These are phyloP conservation scores for Ilex asprella DNA, from an alignment of 257 asterid genomes.

Conservation along the genomic window DNA sequence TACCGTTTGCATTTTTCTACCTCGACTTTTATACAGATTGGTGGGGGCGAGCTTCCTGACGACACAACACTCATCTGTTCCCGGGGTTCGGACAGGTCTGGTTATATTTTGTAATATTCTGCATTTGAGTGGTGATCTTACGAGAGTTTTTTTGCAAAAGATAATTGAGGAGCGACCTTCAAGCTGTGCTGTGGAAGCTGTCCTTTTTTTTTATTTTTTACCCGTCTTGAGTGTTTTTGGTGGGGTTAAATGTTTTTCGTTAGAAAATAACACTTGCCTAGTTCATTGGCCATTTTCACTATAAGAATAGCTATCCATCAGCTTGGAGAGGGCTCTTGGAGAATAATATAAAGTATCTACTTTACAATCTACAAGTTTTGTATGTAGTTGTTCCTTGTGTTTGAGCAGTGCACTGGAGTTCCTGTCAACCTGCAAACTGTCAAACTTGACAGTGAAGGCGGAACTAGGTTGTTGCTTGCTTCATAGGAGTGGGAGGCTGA, in stretches of 20 bases:
- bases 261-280: background rate
- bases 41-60: constrained; percentile 88
- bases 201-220: background rate
- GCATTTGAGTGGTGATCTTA: background rate
- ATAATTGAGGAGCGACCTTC: background rate
- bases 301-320: background rate
- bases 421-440: constrained; percentile 74
- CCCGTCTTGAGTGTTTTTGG: background rate
- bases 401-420: constrained; percentile 81
- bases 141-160: background rate
- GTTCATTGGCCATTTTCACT: background rate
- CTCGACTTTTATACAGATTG: constrained; percentile 51
- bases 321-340: background rate
- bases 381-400: constrained; percentile 15
- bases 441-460: constrained; percentile 87
- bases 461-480: constrained; percentile 97
- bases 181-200: background rate
- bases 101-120: constrained; percentile 5
- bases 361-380: background rate
- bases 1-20: constrained; percentile 17
- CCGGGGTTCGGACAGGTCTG: constrained; percentile 89
- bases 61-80: constrained; percentile 88
- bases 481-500: constrained; percentile 89
- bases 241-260: background rate
- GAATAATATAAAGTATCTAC: background rate